phyloP scores from a whole-genome alignment of 2,329 filamentous ascomycete genomes.

The Diaporthe batatas region DNA sequence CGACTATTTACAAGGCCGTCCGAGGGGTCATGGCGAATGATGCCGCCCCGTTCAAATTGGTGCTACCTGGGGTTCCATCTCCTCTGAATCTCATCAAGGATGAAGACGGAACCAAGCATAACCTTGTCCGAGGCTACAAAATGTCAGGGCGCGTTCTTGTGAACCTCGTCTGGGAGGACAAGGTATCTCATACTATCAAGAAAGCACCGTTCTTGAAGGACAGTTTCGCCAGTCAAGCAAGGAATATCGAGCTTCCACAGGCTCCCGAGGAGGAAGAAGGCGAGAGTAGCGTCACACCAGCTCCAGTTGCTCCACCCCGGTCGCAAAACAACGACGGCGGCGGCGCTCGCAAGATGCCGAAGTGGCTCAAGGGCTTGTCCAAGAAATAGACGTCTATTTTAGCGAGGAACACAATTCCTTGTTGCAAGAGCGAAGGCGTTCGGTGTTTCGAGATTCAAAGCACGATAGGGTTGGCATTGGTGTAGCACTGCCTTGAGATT shows the following conservation, averaged over 20 bases:
- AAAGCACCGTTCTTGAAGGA: constrained; percentile 70
- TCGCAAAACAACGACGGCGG: constrained; percentile 48
- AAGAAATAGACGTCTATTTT: constrained; percentile 71
- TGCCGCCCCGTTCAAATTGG: constrained; percentile 76
- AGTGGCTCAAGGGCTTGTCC: constrained; percentile 78
- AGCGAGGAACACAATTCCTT: not conserved
- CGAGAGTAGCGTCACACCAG: constrained; percentile 45
- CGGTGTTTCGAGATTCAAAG: constrained; percentile 5
- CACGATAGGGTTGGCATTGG: not conserved
- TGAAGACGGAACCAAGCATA: constrained; percentile 60
- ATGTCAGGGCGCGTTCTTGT: constrained; percentile 80
- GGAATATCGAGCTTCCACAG: constrained; percentile 75
- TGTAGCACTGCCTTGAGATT: not conserved
- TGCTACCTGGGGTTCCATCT: constrained; percentile 63
- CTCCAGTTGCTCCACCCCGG: constrained; percentile 46
- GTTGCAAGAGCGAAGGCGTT: constrained; percentile 12
- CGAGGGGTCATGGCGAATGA: constrained; percentile 74
- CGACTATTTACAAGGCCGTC: constrained; percentile 81
- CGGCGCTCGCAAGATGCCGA: constrained; percentile 67
- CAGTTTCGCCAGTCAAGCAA: constrained; percentile 71
- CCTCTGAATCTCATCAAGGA: constrained; percentile 58
- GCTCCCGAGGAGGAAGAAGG: constrained; percentile 57
- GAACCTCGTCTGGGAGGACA: constrained; percentile 80
- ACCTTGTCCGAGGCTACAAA: constrained; percentile 79
- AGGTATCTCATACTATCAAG: constrained; percentile 68